Evolutionary conservation across 1,284 basidiomycete genomes (phyloP).

Genomic region (Pterula multifida): DNA sequence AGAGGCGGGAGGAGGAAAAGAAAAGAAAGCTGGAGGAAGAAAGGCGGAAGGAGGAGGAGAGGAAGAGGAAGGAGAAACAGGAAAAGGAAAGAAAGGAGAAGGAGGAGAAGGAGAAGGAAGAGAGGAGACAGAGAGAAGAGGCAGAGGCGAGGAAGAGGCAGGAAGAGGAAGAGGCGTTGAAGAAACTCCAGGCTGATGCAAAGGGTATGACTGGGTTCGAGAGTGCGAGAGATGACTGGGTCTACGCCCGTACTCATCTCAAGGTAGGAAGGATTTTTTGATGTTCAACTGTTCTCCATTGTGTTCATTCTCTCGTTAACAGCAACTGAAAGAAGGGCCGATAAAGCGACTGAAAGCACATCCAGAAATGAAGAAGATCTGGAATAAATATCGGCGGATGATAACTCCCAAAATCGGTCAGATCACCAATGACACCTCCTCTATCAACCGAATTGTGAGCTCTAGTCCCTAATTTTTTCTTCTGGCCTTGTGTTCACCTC

Average conservation of each 20-base stretch:
- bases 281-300: conserved; percentile 6
- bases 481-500: conserved; percentile 12
- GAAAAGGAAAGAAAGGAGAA: conserved; percentile 23
- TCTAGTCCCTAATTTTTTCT: conserved; percentile 5
- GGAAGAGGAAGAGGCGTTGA: conserved; percentile 21
- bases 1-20: conserved; percentile 20
- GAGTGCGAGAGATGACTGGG: conserved; percentile 58
- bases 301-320: conserved; percentile 5
- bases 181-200: neutral
- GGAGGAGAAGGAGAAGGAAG: conserved; percentile 25
- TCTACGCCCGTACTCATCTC: conserved; percentile 45
- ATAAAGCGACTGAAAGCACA: conserved; percentile 66
- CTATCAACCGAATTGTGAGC: conserved; percentile 67
- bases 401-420: conserved; percentile 91
- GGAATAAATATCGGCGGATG: conserved; percentile 62
- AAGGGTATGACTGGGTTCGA: conserved; percentile 25
- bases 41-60: conserved; percentile 20
- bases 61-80: conserved; percentile 21
- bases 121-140: conserved; percentile 23
- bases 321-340: conserved; percentile 66
- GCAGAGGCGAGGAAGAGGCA: conserved; percentile 23
- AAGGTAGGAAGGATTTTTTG: conserved; percentile 20
- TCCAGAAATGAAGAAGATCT: conserved; percentile 38
- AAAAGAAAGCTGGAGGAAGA: conserved; percentile 16
- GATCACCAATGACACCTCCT: conserved; percentile 66